phyloP scores from a whole-genome alignment of 2,329 filamentous ascomycete species.

The Pyricularia grisea region DNA sequence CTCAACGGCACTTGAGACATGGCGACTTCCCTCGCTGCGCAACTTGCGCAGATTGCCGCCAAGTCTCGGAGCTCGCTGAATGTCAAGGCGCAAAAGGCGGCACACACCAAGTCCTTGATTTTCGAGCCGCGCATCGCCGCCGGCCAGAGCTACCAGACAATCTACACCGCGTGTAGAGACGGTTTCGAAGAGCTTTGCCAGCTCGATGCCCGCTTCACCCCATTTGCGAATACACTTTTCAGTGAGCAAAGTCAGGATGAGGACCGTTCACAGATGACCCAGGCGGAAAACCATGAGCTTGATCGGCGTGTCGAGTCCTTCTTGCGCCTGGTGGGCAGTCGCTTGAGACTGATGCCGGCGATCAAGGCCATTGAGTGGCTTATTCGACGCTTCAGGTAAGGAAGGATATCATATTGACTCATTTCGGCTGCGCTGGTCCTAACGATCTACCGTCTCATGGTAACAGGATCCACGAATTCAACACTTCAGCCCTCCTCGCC shows the following conservation, averaged over 20 bases:
- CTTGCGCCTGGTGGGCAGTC: conserved; percentile 66
- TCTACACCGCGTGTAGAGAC: conserved; percentile 79
- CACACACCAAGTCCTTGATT: conserved; percentile 89
- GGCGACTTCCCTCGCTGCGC: conserved; percentile 69
- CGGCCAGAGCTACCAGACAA: conserved; percentile 79
- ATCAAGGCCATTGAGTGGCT: conserved; percentile 94
- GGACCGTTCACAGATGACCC: conserved; percentile 78
- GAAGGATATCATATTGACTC: conserved; percentile 12
- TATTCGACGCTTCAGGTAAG: conserved; percentile 75
- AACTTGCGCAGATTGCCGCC: conserved; percentile 85
- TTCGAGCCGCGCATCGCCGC: conserved; percentile 81
- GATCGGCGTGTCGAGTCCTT: conserved; percentile 73
- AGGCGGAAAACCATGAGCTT: conserved; percentile 71
- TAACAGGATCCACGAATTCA: conserved; percentile 78
- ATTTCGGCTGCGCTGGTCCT: conserved; percentile 9
- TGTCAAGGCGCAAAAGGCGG: conserved; percentile 82
- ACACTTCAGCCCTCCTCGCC: conserved; percentile 66
- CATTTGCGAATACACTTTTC: conserved; percentile 74
- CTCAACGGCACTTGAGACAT: conserved; percentile 7
- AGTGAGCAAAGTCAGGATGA: conserved; percentile 86
- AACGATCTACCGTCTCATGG: not conserved
- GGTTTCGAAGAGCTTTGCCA: conserved; percentile 88
- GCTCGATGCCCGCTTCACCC: conserved; percentile 68
- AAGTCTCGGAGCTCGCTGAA: conserved; percentile 87
- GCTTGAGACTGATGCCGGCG: conserved; percentile 74